Evolutionary conservation across 495 filamentous ascomycete genomes (phyloP).

Genomic region (Lentithecium fluviatile): DNA sequence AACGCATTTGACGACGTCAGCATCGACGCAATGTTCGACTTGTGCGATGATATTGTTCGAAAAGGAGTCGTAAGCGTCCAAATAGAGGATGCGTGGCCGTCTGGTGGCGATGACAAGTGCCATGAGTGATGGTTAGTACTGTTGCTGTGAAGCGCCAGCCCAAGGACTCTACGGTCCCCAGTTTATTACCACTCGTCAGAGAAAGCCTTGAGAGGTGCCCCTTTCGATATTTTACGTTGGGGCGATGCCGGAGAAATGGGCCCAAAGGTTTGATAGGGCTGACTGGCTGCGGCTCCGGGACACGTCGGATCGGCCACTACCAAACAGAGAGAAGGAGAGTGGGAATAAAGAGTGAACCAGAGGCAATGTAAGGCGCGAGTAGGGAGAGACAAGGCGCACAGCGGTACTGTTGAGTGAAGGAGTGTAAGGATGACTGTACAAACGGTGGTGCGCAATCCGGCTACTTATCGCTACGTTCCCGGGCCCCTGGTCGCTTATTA

Average conservation of each 20-base stretch:
- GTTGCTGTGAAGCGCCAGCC: neutral
- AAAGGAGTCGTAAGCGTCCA: conserved; percentile 96
- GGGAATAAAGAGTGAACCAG: neutral
- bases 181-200: too few relatives aligned
- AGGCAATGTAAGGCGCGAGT: neutral
- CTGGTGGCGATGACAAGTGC: conserved; percentile 13
- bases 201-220: neutral
- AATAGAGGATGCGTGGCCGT: conserved; percentile 60
- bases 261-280: conserved; percentile 9
- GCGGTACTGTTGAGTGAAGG: neutral
- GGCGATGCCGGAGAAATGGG: neutral
- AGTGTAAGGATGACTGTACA: conserved; percentile 1
- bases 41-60: conserved; percentile 87
- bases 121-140: conserved; percentile 8
- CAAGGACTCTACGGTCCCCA: too few relatives aligned
- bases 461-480: conserved; percentile 3
- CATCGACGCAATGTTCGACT: conserved; percentile 62
- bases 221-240: neutral
- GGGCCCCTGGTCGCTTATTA: neutral
- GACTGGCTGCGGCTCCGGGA: neutral
- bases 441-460: conserved; percentile 1
- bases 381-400: neutral
- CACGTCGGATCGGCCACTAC: neutral
- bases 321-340: neutral
- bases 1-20: conserved; percentile 65